Evolutionary conservation across 2,329 filamentous ascomycete species (phyloP), one percentile per base, ranked within the genome.

Genomic region (Apiospora marii): DNA sequence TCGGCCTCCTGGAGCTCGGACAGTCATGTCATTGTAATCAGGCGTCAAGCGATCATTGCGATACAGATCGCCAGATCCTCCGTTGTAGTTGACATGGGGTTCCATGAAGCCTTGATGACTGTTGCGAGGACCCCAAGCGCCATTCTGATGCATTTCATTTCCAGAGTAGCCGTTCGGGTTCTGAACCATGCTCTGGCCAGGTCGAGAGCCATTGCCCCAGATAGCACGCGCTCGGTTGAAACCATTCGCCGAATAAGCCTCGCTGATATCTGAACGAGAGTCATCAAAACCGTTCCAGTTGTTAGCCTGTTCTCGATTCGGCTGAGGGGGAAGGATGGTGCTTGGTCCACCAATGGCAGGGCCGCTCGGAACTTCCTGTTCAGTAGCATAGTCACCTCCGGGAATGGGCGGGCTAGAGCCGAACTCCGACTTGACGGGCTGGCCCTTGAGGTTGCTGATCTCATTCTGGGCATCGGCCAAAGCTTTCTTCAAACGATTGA

Each of bases 381-480:
- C 46, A 7, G 77, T 64, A 12, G 75, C 73, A 13, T 78, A 77
- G 16, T 80, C 77, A 70, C 70, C 61, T 67, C 80, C 77, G 10
- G 80, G 72, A 1, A 80, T 75, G 68, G 81, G 81, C 19, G 78
- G 78, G 14, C 75, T 71, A 34, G 89, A 88, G 68, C 90, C 88
- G 71, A 88, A 83, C 14, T 90, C 92, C 70, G 89, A 85, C 77
- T 89, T 90, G 46, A 85, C 85, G 51, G 90, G 87, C 73, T 94
- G 86, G 83, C 94, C 92, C 71, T 93, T 92, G 79, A 95, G 90
- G 72, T 89, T 91, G 67, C 87, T 89, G 78, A 95, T 93, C 78
- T 92, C 89, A 79, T 87, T 91, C 73, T 93, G 90, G 48, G 93
- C 92, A 74, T 91, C 87, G 61, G 92, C 91, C 70, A 96, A 88